Evolutionary conservation across 768 basidiomycete genomes (phyloP), one percentile per base, ranked within the genome.

Genomic region (Paxillus ammoniavirescens): DNA sequence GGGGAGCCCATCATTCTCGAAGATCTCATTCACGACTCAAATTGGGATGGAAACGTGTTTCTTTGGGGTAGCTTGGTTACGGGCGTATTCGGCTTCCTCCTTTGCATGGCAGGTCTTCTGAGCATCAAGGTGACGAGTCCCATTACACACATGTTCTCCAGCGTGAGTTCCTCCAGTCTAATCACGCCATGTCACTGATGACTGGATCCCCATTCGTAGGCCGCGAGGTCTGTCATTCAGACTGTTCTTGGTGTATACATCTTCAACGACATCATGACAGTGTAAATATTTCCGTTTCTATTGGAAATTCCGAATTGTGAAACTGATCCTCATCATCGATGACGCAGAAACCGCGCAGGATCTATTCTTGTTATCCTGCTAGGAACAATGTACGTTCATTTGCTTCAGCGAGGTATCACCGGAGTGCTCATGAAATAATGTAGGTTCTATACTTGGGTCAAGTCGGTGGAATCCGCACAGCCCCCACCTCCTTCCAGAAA

Each of bases 71-170:
- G 77, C 53, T 56, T 82, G 43, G 74, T 87, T 44, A 90, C 89
- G 18, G 89, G 89, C 15, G 56, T 85, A n/a, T 87, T 90, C 56
- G 90, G 90, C 2, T 93, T 91, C 73, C 66, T 91, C 54, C 82
- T 93, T 37, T 89, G 87, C 59, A 71, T 93, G 38, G 89, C 91
- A 1, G 88, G 87, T 18, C 71, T 91, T 60, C 72, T 93, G 56
- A 88, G 86, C 64, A 89, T 93, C 73, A 87, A 87, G 64, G 81
- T 90, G 47, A 91, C 89, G 14, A 87, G 85, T 52, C 90, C 90
- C 5, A 79, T 93, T 50, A 91, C 89, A 2, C 91, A 91, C 66
- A 92, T 91, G 88, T 88, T 92, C 71, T 85, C 84, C 14, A 86
- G 80, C 58, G 87, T 89, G 61, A 65, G 84, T 76, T 10, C 47